Percentiles rank a stretch among this genome's conserved stretches.
Evolutionary conservation across 2,329 filamentous ascomycete species (phyloP).

Genomic region (Apiospora koreana): DNA sequence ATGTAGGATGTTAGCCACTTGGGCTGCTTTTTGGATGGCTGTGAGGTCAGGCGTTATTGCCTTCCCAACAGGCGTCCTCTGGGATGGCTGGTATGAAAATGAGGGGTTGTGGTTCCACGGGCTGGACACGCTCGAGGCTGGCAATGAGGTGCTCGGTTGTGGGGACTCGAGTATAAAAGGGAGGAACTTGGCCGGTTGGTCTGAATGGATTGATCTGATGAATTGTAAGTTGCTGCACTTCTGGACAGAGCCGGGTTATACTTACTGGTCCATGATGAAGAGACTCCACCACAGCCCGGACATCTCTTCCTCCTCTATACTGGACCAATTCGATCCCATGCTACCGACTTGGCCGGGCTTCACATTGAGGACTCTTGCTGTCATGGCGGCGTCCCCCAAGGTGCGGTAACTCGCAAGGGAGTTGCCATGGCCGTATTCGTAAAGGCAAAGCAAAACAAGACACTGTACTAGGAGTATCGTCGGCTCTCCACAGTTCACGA

Average conservation of each 20-base stretch:
- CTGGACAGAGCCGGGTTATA: not conserved
- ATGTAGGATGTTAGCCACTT: slow-evolving; percentile 12
- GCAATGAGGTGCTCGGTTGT: not conserved
- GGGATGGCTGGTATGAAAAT: not conserved
- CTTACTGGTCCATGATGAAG: slow-evolving; percentile 12
- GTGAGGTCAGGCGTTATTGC: not conserved
- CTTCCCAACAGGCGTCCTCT: slow-evolving; percentile 1
- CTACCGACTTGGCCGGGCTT: slow-evolving; percentile 9
- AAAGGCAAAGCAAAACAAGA: not conserved
- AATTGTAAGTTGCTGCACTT: not conserved
- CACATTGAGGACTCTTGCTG: slow-evolving; percentile 2
- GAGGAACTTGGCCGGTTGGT: not conserved
- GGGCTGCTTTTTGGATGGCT: slow-evolving; percentile 7
- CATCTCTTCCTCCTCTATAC: slow-evolving; percentile 7
- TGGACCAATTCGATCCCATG: slow-evolving; percentile 8
- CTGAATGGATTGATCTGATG: slow-evolving; percentile 3
- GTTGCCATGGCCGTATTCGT: slow-evolving; percentile 11
- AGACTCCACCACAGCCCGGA: slow-evolving; percentile 11
- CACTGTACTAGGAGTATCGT: slow-evolving; percentile 1
- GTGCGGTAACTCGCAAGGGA: not conserved
- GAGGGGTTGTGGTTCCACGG: not conserved
- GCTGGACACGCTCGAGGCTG: slow-evolving; percentile 3
- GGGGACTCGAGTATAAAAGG: slow-evolving; percentile 11
- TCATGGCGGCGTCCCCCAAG: slow-evolving; percentile 2
- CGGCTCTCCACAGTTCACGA: not conserved